Evolutionary conservation across 306 rosid genomes (phyloP).

Genomic region (Glycine tomentella): DNA sequence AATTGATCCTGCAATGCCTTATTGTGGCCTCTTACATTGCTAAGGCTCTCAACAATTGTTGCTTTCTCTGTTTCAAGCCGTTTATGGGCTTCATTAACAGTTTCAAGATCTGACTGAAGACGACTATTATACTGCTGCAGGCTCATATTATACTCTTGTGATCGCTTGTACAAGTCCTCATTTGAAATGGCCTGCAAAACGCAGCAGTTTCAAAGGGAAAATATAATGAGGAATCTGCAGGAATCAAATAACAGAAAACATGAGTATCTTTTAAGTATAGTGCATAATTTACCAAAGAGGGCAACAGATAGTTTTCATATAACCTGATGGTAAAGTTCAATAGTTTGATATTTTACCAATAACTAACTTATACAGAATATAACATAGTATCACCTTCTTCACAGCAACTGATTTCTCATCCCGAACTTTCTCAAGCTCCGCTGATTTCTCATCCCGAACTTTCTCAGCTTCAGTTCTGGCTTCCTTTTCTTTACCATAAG

Average conservation of each 20-base stretch:
- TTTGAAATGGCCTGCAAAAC: conserved; percentile 67
- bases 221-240: neutral
- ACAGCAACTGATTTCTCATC: conserved; percentile 72
- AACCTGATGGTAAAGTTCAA: neutral
- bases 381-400: conserved; percentile 57
- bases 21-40: conserved; percentile 77
- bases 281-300: neutral
- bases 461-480: conserved; percentile 71
- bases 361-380: conserved; percentile 7
- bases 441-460: conserved; percentile 64
- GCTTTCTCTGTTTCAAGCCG: conserved; percentile 83
- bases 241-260: conserved; percentile 25
- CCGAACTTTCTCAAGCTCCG: conserved; percentile 68
- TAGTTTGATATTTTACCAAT: neutral
- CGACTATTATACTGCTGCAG: conserved; percentile 83
- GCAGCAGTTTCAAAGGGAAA: conserved; percentile 5
- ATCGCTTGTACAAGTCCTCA: conserved; percentile 78
- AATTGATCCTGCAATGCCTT: conserved; percentile 82
- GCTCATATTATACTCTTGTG: conserved; percentile 87
- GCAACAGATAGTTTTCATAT: neutral
- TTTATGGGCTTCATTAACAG: conserved; percentile 68
- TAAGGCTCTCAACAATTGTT: conserved; percentile 75
- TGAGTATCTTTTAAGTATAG: neutral
- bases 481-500: conserved; percentile 69
- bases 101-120: conserved; percentile 80